Conservation (phyloP, 768 basidiomycete species). For the Mrakia gelida region DNA sequence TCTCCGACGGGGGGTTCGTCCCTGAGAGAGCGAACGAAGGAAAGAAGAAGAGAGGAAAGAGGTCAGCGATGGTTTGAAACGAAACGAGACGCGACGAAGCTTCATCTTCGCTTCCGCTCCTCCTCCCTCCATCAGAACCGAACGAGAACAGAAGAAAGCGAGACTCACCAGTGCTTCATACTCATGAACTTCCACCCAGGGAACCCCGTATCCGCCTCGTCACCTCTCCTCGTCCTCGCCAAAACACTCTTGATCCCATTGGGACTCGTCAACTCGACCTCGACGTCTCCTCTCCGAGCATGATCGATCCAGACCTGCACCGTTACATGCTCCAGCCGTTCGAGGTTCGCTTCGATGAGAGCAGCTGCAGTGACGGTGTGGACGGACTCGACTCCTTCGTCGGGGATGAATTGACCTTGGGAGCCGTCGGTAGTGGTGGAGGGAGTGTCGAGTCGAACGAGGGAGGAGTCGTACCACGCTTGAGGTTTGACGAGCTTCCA, state of each 20-base stretch:
- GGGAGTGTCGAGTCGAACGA: slow-evolving; percentile 48
- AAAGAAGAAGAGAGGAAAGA: neutral
- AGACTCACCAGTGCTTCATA: slow-evolving; percentile 87
- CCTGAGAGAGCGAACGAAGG: slow-evolving; percentile 53
- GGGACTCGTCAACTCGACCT: slow-evolving; percentile 82
- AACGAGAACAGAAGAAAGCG: neutral
- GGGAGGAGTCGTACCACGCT: slow-evolving; percentile 74
- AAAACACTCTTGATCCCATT: slow-evolving; percentile 78
- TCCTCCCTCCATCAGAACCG: neutral
- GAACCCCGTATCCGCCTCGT: slow-evolving; percentile 64
- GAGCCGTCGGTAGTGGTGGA: slow-evolving; percentile 14
- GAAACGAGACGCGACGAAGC: neutral
- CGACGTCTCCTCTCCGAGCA: slow-evolving; percentile 78
- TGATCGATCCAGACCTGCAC: slow-evolving; percentile 92
- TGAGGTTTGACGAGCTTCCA: slow-evolving; percentile 93
- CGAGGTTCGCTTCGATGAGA: slow-evolving; percentile 71
- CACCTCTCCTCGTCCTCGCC: slow-evolving; percentile 64
- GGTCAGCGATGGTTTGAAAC: neutral
- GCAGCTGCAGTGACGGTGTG: slow-evolving; percentile 64
- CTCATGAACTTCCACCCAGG: slow-evolving; percentile 99
- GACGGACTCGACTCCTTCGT: slow-evolving; percentile 61
- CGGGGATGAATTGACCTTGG: slow-evolving; percentile 50
- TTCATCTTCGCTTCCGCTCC: neutral
- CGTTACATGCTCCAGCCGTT: slow-evolving; percentile 85
- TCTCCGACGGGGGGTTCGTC: slow-evolving; percentile 84